Evolutionary conservation across 305 asterid genomes (phyloP).

Genomic region (Salvia sclarea): DNA sequence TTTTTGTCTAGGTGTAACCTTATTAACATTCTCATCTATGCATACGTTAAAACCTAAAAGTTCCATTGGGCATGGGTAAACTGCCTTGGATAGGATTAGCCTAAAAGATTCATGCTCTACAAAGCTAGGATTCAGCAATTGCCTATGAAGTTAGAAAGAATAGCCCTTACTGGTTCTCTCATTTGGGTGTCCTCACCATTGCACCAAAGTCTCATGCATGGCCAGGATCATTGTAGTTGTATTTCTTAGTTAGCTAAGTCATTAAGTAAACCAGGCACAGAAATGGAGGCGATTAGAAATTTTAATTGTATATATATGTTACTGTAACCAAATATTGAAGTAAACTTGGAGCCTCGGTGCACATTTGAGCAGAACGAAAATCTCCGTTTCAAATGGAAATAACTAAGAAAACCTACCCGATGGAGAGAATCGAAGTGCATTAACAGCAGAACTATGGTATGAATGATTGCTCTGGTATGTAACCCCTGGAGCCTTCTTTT

Average conservation of each 20-base stretch:
- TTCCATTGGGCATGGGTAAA: not conserved
- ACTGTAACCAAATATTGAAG: not conserved
- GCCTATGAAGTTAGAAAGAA: not conserved
- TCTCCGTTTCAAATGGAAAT: not conserved
- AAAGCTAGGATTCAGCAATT: not conserved
- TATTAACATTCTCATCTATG: not conserved
- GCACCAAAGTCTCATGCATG: not conserved
- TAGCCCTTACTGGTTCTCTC: not conserved
- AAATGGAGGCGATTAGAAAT: not conserved
- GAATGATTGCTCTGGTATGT: conserved; percentile 73
- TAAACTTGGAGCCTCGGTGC: not conserved
- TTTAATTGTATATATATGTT: not conserved
- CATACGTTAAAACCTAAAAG: not conserved
- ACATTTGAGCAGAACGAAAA: not conserved
- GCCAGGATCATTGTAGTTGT: not conserved
- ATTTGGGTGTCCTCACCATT: not conserved
- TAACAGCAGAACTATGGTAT: conserved; percentile 83
- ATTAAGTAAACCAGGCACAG: not conserved
- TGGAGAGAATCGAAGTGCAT: conserved; percentile 91
- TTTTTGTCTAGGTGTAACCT: not conserved
- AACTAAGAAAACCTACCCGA: conserved; percentile 53
- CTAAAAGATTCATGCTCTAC: not conserved
- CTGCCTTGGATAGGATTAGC: not conserved
- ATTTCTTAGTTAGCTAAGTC: not conserved
- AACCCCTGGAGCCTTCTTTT: conserved; percentile 68